These are phyloP conservation scores for Nicotiana tomentosiformis DNA, from an alignment of 257 asterid genomes.

Conservation along the genomic window DNA sequence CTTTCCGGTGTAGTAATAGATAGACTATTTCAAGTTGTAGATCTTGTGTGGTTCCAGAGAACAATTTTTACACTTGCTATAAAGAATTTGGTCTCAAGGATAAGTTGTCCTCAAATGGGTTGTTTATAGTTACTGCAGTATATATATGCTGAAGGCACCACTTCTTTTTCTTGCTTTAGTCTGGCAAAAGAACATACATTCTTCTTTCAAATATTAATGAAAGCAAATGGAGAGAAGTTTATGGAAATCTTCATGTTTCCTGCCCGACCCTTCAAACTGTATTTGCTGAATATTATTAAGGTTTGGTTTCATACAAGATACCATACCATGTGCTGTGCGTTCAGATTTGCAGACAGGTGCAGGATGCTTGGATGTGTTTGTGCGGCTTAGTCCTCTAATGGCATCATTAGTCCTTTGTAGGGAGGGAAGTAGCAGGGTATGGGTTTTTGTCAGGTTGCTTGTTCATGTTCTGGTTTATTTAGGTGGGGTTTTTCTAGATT, in stretches of 20 bases:
- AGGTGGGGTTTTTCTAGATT: too few species aligned
- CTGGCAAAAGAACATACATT: neutral
- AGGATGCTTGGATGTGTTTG: neutral
- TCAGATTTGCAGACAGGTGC: neutral
- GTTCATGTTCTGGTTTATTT: neutral
- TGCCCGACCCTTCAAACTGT: neutral
- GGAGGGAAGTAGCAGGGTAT: neutral
- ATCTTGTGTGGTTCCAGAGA: neutral
- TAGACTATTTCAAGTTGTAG: neutral
- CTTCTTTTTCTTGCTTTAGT: neutral
- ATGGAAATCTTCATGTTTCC: neutral
- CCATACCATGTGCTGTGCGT: neutral
- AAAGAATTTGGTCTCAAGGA: neutral
- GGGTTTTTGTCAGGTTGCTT: neutral
- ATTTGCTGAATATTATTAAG: neutral
- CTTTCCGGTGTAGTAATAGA: neutral
- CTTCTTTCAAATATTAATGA: neutral
- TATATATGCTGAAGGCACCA: neutral
- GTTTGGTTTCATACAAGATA: neutral
- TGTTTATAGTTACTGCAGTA: neutral
- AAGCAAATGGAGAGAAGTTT: neutral
- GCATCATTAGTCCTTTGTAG: neutral
- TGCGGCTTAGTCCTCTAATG: neutral
- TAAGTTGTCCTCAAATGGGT: neutral
- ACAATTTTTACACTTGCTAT: neutral